A percentile compares a stretch with the other conserved stretches of the same genome.
Conservation (phyloP, 164 flowering plant genomes). For the Umbilicus rupestris region DNA sequence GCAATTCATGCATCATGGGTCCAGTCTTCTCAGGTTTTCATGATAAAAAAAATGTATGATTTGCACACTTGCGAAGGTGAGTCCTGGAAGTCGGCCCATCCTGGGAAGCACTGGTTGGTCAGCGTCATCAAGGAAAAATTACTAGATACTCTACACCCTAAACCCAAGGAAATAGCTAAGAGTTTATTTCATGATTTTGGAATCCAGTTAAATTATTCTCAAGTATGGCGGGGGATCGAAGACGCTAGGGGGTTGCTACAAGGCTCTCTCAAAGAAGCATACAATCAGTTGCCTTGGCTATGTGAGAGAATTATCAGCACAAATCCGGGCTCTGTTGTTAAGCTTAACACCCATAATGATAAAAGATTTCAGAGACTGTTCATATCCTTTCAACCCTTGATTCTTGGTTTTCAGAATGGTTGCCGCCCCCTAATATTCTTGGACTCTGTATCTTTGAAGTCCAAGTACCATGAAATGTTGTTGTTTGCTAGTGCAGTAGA, state of each 20-base stretch:
- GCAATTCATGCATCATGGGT: conserved; percentile 68
- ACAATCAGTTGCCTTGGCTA: conserved; percentile 27
- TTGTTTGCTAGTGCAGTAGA: conserved; percentile 53
- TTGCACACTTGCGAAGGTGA: conserved; percentile 69
- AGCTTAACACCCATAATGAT: conserved; percentile 21
- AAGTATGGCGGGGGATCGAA: conserved; percentile 36
- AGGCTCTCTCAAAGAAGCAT: conserved; percentile 33
- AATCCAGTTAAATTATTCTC: conserved; percentile 27
- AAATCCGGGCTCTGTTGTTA: conserved; percentile 33
- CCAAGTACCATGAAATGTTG: conserved; percentile 50
- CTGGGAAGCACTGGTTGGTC: conserved; percentile 46
- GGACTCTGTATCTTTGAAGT: conserved; percentile 33
- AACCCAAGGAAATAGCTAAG: conserved; percentile 34
- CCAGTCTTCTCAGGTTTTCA: conserved; percentile 35
- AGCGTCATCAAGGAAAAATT: conserved; percentile 33
- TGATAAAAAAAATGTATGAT: conserved; percentile 42
- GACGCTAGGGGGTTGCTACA: conserved; percentile 32
- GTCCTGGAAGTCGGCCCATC: conserved; percentile 45
- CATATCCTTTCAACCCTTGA: conserved; percentile 28
- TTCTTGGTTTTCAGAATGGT: conserved; percentile 31
- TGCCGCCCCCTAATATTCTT: conserved; percentile 44
- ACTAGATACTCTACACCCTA: conserved; percentile 26
- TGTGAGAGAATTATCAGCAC: conserved; percentile 27
- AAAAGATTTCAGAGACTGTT: conserved; percentile 30
- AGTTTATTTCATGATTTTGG: conserved; percentile 32